Conservation (phyloP, 2,329 filamentous ascomycete species). For the Lachnellula suecica region DNA sequence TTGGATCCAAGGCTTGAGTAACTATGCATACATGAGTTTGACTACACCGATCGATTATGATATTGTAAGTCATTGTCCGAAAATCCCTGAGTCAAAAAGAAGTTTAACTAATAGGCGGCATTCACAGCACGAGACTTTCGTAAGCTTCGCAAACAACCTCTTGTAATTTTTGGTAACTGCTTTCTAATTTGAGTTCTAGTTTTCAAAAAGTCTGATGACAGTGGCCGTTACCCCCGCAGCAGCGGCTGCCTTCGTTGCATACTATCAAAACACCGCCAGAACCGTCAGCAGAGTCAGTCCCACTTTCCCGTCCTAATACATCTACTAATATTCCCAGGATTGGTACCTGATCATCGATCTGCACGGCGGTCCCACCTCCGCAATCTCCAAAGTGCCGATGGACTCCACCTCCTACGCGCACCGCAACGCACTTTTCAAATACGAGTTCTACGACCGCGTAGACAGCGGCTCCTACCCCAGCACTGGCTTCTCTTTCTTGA, state of each 20-base stretch:
- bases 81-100: background rate
- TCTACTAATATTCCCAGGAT: slow-evolving; percentile 10
- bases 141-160: slow-evolving; percentile 4
- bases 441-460: slow-evolving; percentile 15
- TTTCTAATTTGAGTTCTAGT: slow-evolving; percentile 4
- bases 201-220: slow-evolving; percentile 22
- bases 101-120: background rate
- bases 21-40: slow-evolving; percentile 15
- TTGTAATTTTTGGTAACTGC: background rate
- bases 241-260: slow-evolving; percentile 13
- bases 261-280: slow-evolving; percentile 8
- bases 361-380: slow-evolving; percentile 17
- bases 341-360: slow-evolving; percentile 23
- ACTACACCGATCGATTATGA: slow-evolving; percentile 14
- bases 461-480: slow-evolving; percentile 10
- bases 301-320: no score
- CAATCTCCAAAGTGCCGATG: slow-evolving; percentile 6
- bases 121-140: slow-evolving; percentile 18
- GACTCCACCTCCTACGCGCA: slow-evolving; percentile 17
- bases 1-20: slow-evolving; percentile 15
- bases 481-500: slow-evolving; percentile 10
- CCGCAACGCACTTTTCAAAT: slow-evolving; percentile 17
- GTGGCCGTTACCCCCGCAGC: slow-evolving; percentile 9
- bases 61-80: slow-evolving; percentile 6
- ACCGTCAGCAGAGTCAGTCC: background rate